Evolutionary conservation across 352 stramenopile genomes (phyloP).

Genomic region (Halophytophthora polymorphica): DNA sequence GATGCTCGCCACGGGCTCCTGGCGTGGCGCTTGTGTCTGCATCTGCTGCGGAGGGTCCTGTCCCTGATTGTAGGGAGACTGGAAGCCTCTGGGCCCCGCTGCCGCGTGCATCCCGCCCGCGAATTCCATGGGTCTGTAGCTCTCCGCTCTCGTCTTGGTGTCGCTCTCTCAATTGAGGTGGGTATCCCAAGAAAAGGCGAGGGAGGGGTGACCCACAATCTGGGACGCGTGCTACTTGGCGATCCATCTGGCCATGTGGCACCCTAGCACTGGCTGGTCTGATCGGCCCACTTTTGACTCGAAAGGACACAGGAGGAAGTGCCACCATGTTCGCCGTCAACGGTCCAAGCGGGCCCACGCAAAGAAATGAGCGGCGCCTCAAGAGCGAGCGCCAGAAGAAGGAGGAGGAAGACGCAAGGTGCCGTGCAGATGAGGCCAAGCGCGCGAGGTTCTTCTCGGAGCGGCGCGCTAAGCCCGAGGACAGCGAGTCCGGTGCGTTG

Average conservation of each 20-base stretch:
- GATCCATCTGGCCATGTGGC: neutral
- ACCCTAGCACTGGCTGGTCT: neutral
- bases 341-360: slow-evolving; percentile 63
- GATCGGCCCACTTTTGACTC: neutral
- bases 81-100: slow-evolving; percentile 9
- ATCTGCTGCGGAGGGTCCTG: slow-evolving; percentile 12
- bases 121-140: slow-evolving; percentile 17
- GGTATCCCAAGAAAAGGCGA: no score
- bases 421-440: slow-evolving; percentile 20
- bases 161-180: no score
- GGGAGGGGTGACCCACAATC: neutral
- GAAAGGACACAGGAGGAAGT: neutral
- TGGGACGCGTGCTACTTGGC: neutral
- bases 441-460: slow-evolving; percentile 45
- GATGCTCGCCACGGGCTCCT: slow-evolving; percentile 56
- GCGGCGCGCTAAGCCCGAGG: slow-evolving; percentile 5
- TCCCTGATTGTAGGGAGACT: slow-evolving; percentile 8
- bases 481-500: slow-evolving; percentile 8
- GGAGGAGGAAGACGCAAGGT: slow-evolving; percentile 23
- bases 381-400: slow-evolving; percentile 30
- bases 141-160: no score
- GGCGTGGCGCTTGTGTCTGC: slow-evolving; percentile 25
- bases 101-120: slow-evolving; percentile 5
- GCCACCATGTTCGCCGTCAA: slow-evolving; percentile 73
- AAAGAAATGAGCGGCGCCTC: slow-evolving; percentile 46